Evolutionary conservation across 352 stramenopile genomes (phyloP), one percentile per base, ranked within the genome.

Genomic region (Peronospora farinosa): DNA sequence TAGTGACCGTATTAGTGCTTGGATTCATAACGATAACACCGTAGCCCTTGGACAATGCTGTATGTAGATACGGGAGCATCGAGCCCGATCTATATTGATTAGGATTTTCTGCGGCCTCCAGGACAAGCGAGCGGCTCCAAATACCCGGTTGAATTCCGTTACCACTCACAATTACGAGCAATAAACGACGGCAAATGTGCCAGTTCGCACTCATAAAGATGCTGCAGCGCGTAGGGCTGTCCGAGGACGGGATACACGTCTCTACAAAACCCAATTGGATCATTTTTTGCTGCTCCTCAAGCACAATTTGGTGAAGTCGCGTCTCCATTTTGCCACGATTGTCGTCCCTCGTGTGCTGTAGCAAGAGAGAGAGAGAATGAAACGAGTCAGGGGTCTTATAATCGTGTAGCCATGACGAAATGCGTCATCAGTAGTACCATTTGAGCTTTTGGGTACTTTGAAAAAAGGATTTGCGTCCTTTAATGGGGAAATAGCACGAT

Each of bases 121-220:
- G 67, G 45, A 92, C 81, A 17, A 92, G 72, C 41, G 72, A 87
- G 38, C 81, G 78, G 50, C 81, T 92, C 81, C 81, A 92, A 28
- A 92, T 92, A 44, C 81, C 81, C 3, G 81, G 81, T 47, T 90
- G 81, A 59, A 92, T 90, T 51, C 81, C 81, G 49, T 90, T 90
- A 42, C 81, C 81, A 51, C 77, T 86, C 28, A 87, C 76, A 41
- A 92, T 81, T 15, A 92, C 71, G 43, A 92, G 56, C 28, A 92
- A 57, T 19, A 92, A 53, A 33, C 78, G 77, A 8, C 74, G 57
- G 46, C 76, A 88, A 36, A 87, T 85, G 66, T 85, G 77, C 82
- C 82, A 92, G 58, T 91, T 87, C 15, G 78, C 75, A 46, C 77
- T 89, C 57, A 92, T 66, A 54, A 91, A 92, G 54, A 92, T 76